These are phyloP conservation scores for Penicillium angulare DNA, from an alignment of 495 filamentous ascomycete species.

Conservation along the genomic window DNA sequence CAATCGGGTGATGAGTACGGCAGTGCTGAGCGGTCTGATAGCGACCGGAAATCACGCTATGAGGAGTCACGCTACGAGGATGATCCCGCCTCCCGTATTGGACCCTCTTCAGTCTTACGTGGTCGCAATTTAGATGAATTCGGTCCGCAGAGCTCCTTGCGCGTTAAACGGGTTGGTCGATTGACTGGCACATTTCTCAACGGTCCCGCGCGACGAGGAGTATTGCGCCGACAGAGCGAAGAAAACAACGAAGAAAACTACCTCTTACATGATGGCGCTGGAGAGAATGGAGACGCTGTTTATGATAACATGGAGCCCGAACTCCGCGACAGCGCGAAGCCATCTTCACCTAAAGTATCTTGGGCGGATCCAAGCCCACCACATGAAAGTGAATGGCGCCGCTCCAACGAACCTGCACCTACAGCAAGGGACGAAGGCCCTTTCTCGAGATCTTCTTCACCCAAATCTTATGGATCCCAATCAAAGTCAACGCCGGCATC, in stretches of 20 bases:
- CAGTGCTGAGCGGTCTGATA: slow-evolving; percentile 41
- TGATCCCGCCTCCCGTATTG: slow-evolving; percentile 45
- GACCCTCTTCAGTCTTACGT: slow-evolving; percentile 51
- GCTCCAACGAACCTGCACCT: slow-evolving; percentile 20
- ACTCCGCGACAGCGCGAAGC: slow-evolving; percentile 28
- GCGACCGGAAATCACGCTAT: slow-evolving; percentile 42
- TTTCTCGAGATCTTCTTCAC: slow-evolving; percentile 41
- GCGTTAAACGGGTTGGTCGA: slow-evolving; percentile 70
- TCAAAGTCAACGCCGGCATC: slow-evolving; percentile 43
- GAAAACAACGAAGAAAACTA: slow-evolving; percentile 54
- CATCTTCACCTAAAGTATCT: slow-evolving; percentile 43
- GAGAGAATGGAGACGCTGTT: slow-evolving; percentile 24
- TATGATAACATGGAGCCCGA: slow-evolving; percentile 30
- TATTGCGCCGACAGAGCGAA: slow-evolving; percentile 68
- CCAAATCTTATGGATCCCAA: slow-evolving; percentile 39
- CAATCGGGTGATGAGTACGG: slow-evolving; percentile 36
- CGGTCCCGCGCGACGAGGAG: slow-evolving; percentile 69
- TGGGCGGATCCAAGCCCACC: slow-evolving; percentile 47
- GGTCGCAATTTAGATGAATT: slow-evolving; percentile 51
- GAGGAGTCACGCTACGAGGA: slow-evolving; percentile 41
- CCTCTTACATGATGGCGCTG: slow-evolving; percentile 28
- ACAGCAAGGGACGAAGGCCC: slow-evolving; percentile 25
- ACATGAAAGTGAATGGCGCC: slow-evolving; percentile 24
- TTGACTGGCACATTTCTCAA: slow-evolving; percentile 70
- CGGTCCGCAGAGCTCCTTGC: slow-evolving; percentile 64